Base-by-base conservation (phyloP, 2,329 filamentous ascomycete species). In the Ophiostoma novo-ulmi region DNA sequence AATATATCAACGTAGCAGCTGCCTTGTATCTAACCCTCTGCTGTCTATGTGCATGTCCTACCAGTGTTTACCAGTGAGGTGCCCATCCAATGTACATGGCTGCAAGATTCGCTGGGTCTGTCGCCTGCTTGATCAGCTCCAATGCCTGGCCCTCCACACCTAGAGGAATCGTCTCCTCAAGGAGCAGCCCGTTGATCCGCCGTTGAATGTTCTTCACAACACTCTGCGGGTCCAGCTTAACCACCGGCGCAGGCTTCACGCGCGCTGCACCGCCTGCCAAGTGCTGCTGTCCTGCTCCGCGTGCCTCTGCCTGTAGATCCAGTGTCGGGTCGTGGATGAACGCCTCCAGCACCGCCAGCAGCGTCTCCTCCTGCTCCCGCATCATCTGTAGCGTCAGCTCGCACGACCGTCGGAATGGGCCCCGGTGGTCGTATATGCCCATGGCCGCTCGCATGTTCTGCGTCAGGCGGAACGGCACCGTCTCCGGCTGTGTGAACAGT, bases 361-460 rank as follows among this genome's bases (percentile, higher is more conserved):
- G 83, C 55, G 94, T 97, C 80, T 99, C 96, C 79, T 97, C 91
- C 77, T 97, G 93, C 78, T 96, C 91, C 1, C 95, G 87, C 11
- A 98, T 84, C 38, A 97, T 88, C 63, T 87, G 85, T 72, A 98
- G 85, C 13, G 93, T 97, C 73, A 98, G 85, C 80, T 99, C 96
- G 72, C 91, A 94, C 67, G 92, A 94, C 76, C 92, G 91, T 61
- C 94, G 87, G 80, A 97, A 99, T 0, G 95, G 94, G 0, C 95
- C 92, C 79, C 98, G 95, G 78, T 95, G 93, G 72, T 94, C 93
- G 77, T 96, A 94, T 31, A 96, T 89, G 5, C 95, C 95, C 89
- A 99, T 98, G 13, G 95, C 96, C 74, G 97, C 92, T 48, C 96
- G 88, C 94, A 99, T 98, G 80, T 99, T 99, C 84, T 97, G 94